Conservation (phyloP, 2,329 filamentous ascomycete genomes). For the Aspergillus sp. region DNA sequence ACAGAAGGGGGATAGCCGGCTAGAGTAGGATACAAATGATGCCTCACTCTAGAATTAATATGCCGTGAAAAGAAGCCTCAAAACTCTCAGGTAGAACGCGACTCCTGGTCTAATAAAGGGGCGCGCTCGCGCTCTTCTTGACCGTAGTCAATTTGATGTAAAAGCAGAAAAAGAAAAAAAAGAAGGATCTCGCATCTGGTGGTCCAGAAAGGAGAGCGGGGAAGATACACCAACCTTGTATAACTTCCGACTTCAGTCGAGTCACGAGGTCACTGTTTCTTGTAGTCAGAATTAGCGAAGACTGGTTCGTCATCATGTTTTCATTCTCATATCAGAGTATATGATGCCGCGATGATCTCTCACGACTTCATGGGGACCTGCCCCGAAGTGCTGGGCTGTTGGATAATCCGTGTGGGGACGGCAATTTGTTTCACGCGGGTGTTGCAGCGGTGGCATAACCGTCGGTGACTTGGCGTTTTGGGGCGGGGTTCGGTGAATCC, state of each 20-base stretch:
- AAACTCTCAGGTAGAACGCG: conserved; percentile 6
- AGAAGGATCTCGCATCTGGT: not conserved
- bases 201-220: conserved; percentile 14
- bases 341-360: conserved; percentile 6
- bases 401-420: not conserved
- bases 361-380: conserved; percentile 28
- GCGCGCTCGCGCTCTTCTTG: conserved; percentile 2
- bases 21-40: conserved; percentile 3
- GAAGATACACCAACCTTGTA: conserved; percentile 37
- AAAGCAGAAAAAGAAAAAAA: not conserved
- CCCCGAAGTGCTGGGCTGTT: conserved; percentile 25
- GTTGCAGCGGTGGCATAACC: conserved; percentile 26
- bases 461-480: conserved; percentile 37
- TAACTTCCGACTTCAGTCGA: conserved; percentile 22
- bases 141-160: conserved; percentile 4
- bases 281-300: conserved; percentile 26
- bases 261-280: conserved; percentile 17
- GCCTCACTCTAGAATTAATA: not conserved
- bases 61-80: not conserved
- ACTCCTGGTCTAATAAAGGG: conserved; percentile 4
- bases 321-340: conserved; percentile 10
- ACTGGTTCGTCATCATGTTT: conserved; percentile 17
- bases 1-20: conserved; percentile 19
- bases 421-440: conserved; percentile 28
- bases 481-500: conserved; percentile 28